phyloP scores from a whole-genome alignment of 2,329 filamentous ascomycete species.

The Pyrenophora tritici-repentis region DNA sequence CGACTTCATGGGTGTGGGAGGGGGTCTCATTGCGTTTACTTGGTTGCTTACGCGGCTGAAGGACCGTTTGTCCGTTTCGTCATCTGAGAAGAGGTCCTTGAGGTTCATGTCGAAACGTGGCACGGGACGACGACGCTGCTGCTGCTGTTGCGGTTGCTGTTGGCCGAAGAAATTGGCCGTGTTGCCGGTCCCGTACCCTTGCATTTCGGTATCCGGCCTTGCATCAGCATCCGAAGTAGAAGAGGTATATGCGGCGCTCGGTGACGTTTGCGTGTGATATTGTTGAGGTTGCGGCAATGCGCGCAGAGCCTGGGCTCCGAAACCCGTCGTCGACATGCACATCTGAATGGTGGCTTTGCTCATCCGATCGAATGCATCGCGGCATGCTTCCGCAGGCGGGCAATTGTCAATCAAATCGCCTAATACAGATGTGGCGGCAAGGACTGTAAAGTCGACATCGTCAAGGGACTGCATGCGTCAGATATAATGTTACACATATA shows the following conservation, averaged over 20 bases:
- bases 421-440: slow-evolving; percentile 90
- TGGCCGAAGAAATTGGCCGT: slow-evolving; percentile 23
- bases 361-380: slow-evolving; percentile 93
- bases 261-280: slow-evolving; percentile 26
- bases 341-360: slow-evolving; percentile 95
- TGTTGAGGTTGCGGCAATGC: slow-evolving; percentile 26
- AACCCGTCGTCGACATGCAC: slow-evolving; percentile 85
- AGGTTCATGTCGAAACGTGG: slow-evolving; percentile 62
- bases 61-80: slow-evolving; percentile 48
- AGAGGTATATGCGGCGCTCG: slow-evolving; percentile 32
- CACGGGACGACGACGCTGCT: slow-evolving; percentile 48
- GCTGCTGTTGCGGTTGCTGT: slow-evolving; percentile 17
- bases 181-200: slow-evolving; percentile 27
- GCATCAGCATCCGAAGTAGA: slow-evolving; percentile 31
- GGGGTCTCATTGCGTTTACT: slow-evolving; percentile 39
- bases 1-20: slow-evolving; percentile 36
- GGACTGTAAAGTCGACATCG: slow-evolving; percentile 95
- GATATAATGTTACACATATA: slow-evolving; percentile 4
- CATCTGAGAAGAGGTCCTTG: slow-evolving; percentile 45
- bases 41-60: slow-evolving; percentile 46
- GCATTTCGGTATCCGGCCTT: slow-evolving; percentile 44
- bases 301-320: slow-evolving; percentile 58
- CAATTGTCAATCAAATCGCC: slow-evolving; percentile 92
- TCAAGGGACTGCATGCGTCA: slow-evolving; percentile 68
- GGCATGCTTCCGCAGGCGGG: slow-evolving; percentile 89